Evolutionary conservation across 176 grass and related monocot species (phyloP).

Genomic region (Bolboschoenus planiculmis): DNA sequence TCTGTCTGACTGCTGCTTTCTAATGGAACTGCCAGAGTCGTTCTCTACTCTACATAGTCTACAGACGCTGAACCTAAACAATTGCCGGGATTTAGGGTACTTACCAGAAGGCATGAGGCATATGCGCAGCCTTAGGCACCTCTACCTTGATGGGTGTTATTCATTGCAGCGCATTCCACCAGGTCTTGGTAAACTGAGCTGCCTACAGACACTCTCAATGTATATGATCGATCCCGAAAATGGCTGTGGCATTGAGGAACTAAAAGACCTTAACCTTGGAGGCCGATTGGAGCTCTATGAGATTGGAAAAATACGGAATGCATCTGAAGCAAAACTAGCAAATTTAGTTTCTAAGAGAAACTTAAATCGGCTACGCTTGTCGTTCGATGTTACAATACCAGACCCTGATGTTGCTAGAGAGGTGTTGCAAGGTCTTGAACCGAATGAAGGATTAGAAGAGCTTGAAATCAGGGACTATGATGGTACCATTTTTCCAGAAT

Average conservation of each 20-base stretch:
- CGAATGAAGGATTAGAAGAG: neutral
- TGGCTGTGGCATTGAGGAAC: slow-evolving; percentile 17
- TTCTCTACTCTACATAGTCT: neutral
- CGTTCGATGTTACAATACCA: neutral
- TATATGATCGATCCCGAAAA: neutral
- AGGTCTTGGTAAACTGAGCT: slow-evolving; percentile 2
- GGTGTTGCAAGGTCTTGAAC: slow-evolving; percentile 1
- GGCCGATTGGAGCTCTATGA: neutral
- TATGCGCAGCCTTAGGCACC: slow-evolving; percentile 23
- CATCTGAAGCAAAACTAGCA: neutral
- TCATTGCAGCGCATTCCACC: slow-evolving; percentile 8
- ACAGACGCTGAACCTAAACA: neutral
- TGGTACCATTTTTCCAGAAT: neutral
- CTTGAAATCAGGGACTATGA: neutral
- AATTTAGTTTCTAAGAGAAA: slow-evolving; percentile 5
- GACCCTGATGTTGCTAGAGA: neutral
- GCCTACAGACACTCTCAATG: slow-evolving; percentile 15
- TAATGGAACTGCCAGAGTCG: neutral
- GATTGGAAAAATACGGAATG: neutral
- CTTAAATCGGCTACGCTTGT: neutral
- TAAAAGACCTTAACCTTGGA: neutral
- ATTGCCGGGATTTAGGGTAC: neutral
- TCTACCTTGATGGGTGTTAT: neutral
- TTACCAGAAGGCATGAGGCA: slow-evolving; percentile 33
- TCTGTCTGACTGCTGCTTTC: neutral